These are phyloP conservation scores for Biscogniauxia sp. DNA, from an alignment of 2,329 filamentous ascomycete species.

Conservation along the genomic window DNA sequence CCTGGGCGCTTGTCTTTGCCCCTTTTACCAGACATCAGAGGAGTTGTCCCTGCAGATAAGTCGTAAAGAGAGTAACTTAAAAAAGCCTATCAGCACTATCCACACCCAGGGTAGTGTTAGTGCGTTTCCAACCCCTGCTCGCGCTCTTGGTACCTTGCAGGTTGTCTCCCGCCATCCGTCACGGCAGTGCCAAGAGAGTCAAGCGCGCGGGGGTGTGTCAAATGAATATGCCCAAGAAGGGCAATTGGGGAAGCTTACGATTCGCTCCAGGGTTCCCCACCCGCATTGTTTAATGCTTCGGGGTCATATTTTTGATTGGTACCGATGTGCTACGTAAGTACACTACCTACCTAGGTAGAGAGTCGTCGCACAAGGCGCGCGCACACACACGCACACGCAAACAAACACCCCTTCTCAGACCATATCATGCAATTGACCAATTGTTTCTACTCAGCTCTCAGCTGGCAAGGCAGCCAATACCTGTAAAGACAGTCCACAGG, in stretches of 20 bases:
- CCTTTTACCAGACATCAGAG: neutral
- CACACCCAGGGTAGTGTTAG: neutral
- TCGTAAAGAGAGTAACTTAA: neutral
- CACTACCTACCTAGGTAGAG: no score
- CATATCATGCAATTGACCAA: neutral
- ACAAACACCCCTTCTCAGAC: neutral
- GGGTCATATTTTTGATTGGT: neutral
- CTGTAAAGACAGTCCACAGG: neutral
- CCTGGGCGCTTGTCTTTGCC: neutral
- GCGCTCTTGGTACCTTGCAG: constrained; percentile 28
- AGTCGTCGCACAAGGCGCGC: neutral
- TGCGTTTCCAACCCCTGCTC: constrained; percentile 18
- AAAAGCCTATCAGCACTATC: neutral
- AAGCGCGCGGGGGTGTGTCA: constrained; percentile 24
- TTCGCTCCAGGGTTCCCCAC: constrained; percentile 13
- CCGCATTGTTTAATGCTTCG: neutral
- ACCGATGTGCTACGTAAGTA: neutral
- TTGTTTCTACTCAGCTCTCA: neutral
- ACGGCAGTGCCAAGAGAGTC: constrained; percentile 5
- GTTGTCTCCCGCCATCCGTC: constrained; percentile 17
- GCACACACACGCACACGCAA: neutral
- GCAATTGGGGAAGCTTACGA: constrained; percentile 17
- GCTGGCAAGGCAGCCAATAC: neutral
- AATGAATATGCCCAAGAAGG: constrained; percentile 21
- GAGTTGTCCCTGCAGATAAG: neutral